These are phyloP conservation scores for Aspergillus spinulosporus DNA, from an alignment of 2,329 filamentous ascomycete species.

Conservation along the genomic window DNA sequence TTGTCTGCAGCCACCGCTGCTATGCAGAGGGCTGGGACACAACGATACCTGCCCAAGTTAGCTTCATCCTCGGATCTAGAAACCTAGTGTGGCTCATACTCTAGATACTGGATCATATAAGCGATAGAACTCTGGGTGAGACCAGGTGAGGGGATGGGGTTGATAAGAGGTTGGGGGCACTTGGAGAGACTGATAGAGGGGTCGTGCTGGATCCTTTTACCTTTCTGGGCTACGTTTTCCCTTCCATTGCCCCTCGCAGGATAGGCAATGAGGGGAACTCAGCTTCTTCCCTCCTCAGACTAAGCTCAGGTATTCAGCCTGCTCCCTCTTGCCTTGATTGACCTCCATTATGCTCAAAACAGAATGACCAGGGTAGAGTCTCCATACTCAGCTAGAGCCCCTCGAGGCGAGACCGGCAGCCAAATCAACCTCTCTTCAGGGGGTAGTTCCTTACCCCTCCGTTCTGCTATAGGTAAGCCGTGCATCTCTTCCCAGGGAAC, in stretches of 20 bases:
- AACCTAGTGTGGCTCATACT: background rate
- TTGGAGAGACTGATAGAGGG: background rate
- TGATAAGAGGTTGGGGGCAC: background rate
- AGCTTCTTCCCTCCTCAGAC: background rate
- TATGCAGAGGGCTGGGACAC: background rate
- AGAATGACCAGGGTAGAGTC: too few relatives aligned
- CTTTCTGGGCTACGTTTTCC: slow-evolving; percentile 25
- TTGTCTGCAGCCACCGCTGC: background rate
- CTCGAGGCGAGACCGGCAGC: too few relatives aligned
- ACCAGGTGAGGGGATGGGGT: background rate
- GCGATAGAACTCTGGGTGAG: background rate
- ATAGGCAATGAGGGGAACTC: too few relatives aligned
- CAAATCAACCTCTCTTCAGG: too few relatives aligned
- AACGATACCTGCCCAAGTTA: slow-evolving; percentile 1
- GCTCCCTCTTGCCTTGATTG: too few relatives aligned
- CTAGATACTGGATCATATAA: background rate
- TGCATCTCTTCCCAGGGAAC: too few relatives aligned
- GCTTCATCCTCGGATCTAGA: background rate
- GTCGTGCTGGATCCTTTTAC: slow-evolving; percentile 23
- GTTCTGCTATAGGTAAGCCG: too few relatives aligned
- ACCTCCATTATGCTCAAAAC: too few relatives aligned
- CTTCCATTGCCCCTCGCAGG: background rate
- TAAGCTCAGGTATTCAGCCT: background rate
- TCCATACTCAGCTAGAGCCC: too few relatives aligned
- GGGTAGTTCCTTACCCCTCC: too few relatives aligned